Evolutionary conservation across 495 filamentous ascomycete genomes (phyloP).

Genomic region (Chaetomium fimeti): DNA sequence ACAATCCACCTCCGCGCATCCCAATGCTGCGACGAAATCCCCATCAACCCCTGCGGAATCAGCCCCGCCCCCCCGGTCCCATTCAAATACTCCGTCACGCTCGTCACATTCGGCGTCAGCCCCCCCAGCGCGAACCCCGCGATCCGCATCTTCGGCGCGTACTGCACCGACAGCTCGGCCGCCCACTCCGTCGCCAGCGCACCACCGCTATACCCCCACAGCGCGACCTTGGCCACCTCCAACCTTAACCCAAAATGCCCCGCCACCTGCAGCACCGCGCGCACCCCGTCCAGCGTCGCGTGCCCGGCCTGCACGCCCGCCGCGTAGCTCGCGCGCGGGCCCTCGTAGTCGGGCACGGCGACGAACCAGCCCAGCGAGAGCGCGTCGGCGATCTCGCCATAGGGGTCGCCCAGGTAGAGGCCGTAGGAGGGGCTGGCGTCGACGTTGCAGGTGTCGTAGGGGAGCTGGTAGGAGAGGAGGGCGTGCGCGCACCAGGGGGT

Average conservation of each 20-base stretch:
- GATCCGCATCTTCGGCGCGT: conserved; percentile 56
- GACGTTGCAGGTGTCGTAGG: conserved; percentile 31
- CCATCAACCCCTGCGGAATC: conserved; percentile 30
- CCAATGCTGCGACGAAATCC: conserved; percentile 32
- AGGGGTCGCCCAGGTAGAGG: conserved; percentile 27
- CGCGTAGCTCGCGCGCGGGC: conserved; percentile 44
- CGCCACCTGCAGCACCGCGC: conserved; percentile 38
- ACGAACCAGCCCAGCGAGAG: conserved; percentile 46
- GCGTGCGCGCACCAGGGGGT: conserved; percentile 15
- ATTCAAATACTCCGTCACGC: conserved; percentile 27
- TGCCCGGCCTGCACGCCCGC: conserved; percentile 41
- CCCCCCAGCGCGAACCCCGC: conserved; percentile 54
- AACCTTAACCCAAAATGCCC: conserved; percentile 16
- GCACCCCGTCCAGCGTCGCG: conserved; percentile 49
- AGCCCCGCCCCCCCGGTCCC: conserved; percentile 27
- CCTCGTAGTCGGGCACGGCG: conserved; percentile 51
- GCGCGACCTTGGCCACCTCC: conserved; percentile 29
- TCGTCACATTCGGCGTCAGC: conserved; percentile 37
- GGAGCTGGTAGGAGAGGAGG: conserved; percentile 31
- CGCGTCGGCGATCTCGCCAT: conserved; percentile 21
- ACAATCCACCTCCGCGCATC: conserved; percentile 10
- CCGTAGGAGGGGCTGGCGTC: conserved; percentile 30
- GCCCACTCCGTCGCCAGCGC: conserved; percentile 56
- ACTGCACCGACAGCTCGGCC: conserved; percentile 51
- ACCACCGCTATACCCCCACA: conserved; percentile 60